phyloP scores from a whole-genome alignment of 257 asterid species.

The Solanum chiquidenum region DNA sequence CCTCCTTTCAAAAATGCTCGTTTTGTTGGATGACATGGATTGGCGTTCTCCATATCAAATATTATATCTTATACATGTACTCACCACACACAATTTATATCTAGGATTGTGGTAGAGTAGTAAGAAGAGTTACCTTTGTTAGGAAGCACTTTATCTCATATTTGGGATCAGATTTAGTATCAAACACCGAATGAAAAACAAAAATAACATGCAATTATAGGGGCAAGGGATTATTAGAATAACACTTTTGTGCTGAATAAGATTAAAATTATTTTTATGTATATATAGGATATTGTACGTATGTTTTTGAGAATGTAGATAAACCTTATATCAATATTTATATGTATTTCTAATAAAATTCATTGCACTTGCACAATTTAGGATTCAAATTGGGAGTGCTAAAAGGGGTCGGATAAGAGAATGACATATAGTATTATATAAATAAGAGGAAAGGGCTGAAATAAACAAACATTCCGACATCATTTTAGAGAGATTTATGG shows the following conservation, averaged over 20 bases:
- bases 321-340: background rate
- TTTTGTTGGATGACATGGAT: background rate
- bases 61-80: background rate
- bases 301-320: background rate
- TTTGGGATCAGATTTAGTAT: too few relatives aligned
- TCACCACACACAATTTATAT: background rate
- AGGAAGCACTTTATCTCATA: background rate
- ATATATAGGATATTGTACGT: background rate
- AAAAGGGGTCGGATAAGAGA: background rate
- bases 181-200: too few relatives aligned
- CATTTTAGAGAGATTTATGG: background rate
- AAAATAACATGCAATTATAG: background rate
- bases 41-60: background rate
- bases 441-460: background rate
- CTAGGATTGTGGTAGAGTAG: background rate
- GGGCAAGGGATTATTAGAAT: background rate
- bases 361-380: background rate
- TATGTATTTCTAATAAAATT: background rate
- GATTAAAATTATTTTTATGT: too few relatives aligned
- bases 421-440: background rate
- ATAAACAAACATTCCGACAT: background rate
- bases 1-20: background rate
- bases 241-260: background rate
- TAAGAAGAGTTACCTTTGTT: background rate
- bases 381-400: background rate